Evolutionary conservation across 129 eudicot genomes (phyloP).

Genomic region (Saposhnikovia divaricata): DNA sequence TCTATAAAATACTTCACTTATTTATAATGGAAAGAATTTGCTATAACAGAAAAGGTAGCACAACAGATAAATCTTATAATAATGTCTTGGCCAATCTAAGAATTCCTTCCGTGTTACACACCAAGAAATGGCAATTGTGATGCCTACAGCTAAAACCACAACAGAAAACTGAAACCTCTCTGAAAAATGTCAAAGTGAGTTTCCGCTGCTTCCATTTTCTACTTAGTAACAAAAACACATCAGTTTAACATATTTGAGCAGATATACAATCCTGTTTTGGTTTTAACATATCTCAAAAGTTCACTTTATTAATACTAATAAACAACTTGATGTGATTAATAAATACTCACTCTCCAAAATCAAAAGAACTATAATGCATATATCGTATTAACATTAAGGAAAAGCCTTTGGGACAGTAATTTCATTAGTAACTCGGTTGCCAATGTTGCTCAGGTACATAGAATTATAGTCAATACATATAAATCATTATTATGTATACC

Average conservation of each 20-base stretch:
- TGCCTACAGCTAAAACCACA: slow-evolving; percentile 41
- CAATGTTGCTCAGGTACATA: not conserved
- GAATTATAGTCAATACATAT: not conserved
- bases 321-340: not conserved
- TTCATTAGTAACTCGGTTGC: not conserved
- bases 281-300: not conserved
- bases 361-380: not conserved
- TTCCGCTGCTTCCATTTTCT: slow-evolving; percentile 53
- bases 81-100: no score
- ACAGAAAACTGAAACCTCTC: slow-evolving; percentile 54
- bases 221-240: slow-evolving; percentile 17
- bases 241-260: not conserved
- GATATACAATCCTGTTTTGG: not conserved
- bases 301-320: not conserved
- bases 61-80: no score
- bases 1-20: no score
- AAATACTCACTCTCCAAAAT: not conserved
- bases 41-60: no score
- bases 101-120: slow-evolving; percentile 50
- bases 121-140: slow-evolving; percentile 65
- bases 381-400: not conserved
- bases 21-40: no score
- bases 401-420: not conserved
- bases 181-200: slow-evolving; percentile 48
- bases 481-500: no score